Conservation (phyloP, 768 basidiomycete species). For the Rhodotorula graminis region DNA sequence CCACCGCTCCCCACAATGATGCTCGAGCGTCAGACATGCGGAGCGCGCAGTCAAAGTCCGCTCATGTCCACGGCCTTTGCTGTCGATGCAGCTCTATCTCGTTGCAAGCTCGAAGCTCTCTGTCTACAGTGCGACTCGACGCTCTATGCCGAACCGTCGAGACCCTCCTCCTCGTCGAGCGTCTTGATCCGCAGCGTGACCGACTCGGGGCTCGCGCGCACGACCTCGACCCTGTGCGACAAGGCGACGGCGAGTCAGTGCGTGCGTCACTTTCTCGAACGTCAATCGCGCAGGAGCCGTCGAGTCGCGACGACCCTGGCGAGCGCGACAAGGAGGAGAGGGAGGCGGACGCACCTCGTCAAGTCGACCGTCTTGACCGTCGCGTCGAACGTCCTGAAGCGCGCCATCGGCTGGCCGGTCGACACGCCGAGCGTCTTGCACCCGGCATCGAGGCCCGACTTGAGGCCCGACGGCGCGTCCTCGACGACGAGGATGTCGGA, state of each 20-base stretch:
- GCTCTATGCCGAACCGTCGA: background rate
- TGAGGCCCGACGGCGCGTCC: conserved; percentile 79
- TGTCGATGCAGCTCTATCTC: too few relatives aligned
- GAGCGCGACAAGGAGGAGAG: background rate
- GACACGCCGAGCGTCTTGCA: conserved; percentile 73
- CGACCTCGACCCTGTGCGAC: conserved; percentile 31
- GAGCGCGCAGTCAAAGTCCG: too few relatives aligned
- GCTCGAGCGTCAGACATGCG: too few relatives aligned
- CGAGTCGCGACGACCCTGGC: background rate
- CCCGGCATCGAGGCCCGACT: conserved; percentile 69
- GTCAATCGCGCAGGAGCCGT: too few relatives aligned
- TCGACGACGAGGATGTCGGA: conserved; percentile 63
- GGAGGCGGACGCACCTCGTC: conserved; percentile 54
- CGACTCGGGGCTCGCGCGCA: conserved; percentile 10
- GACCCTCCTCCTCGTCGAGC: conserved; percentile 34
- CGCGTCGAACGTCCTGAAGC: conserved; percentile 56
- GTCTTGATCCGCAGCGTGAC: conserved; percentile 29
- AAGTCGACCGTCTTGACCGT: conserved; percentile 69
- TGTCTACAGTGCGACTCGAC: too few relatives aligned
- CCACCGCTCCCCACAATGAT: too few relatives aligned
- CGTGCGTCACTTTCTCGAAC: background rate
- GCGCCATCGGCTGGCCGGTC: conserved; percentile 65
- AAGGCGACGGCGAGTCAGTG: background rate
- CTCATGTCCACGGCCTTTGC: too few relatives aligned
- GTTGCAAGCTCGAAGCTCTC: too few relatives aligned